Percentiles rank a stretch among this genome's conserved stretches.
phyloP scores from a whole-genome alignment of 495 filamentous ascomycete genomes.

The Xylaria venustula region DNA sequence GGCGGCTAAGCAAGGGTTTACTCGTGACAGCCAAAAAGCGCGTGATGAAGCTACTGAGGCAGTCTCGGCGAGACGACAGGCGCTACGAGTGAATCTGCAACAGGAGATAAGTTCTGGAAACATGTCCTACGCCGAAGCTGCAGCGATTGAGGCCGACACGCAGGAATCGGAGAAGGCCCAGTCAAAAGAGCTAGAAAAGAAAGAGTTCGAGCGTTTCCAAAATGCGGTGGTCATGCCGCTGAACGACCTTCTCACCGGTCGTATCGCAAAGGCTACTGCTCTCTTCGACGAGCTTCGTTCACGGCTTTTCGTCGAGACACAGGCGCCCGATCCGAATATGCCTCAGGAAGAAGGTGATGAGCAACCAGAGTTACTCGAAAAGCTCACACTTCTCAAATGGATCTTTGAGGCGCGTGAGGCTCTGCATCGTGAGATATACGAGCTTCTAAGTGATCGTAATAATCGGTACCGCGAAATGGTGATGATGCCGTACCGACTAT shows the following conservation, averaged over 20 bases:
- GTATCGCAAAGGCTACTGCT: conserved; percentile 60
- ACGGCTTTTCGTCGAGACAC: conserved; percentile 71
- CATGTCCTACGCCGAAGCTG: conserved; percentile 78
- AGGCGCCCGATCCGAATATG: conserved; percentile 69
- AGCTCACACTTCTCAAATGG: conserved; percentile 94
- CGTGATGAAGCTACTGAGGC: conserved; percentile 43
- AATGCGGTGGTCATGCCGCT: conserved; percentile 71
- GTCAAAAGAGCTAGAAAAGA: conserved; percentile 62
- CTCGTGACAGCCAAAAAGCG: conserved; percentile 39
- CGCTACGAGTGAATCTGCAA: conserved; percentile 61
- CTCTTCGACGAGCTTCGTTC: conserved; percentile 70
- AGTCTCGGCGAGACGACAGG: conserved; percentile 41
- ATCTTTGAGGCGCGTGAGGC: conserved; percentile 90
- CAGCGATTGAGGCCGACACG: conserved; percentile 65
- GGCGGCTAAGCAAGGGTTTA: conserved; percentile 61
- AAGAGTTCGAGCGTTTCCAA: conserved; percentile 76
- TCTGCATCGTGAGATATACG: conserved; percentile 79
- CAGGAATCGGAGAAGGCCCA: conserved; percentile 62
- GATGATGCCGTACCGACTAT: conserved; percentile 72
- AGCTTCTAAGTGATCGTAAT: conserved; percentile 79
- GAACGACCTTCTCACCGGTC: conserved; percentile 66
- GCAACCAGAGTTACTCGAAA: conserved; percentile 89
- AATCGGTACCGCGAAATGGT: conserved; percentile 81
- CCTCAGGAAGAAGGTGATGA: conserved; percentile 94
- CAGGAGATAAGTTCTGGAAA: conserved; percentile 69